Conservation (phyloP, 495 filamentous ascomycete species). For the Hypoxylon trugodes region DNA sequence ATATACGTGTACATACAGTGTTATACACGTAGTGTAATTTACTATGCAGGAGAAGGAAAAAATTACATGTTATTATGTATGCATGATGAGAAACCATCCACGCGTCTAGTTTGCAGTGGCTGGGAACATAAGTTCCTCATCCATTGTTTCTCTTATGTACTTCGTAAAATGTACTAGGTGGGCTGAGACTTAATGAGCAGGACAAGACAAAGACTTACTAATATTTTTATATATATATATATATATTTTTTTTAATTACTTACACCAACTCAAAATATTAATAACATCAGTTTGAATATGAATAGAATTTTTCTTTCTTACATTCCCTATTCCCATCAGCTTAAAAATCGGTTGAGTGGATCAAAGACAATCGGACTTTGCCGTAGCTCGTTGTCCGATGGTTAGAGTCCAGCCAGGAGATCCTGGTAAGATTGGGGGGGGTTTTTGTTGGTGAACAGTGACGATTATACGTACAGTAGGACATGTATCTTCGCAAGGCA, state of each 20-base stretch:
- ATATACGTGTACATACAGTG: conserved; percentile 24
- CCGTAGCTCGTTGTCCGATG: not conserved
- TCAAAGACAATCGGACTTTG: not conserved
- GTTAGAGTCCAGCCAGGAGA: not conserved
- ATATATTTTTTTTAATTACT: too few species aligned
- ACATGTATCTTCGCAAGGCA: too few species aligned
- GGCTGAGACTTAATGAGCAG: too few species aligned
- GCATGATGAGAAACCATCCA: conserved; percentile 28
- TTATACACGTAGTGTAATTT: conserved; percentile 28
- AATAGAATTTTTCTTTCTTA: not conserved
- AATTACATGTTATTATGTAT: too few species aligned
- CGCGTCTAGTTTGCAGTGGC: conserved; percentile 29
- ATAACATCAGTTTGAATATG: too few species aligned
- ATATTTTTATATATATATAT: too few species aligned
- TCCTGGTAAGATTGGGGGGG: not conserved
- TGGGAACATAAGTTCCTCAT: not conserved
- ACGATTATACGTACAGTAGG: too few species aligned
- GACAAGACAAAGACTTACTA: too few species aligned
- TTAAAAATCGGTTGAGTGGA: not conserved
- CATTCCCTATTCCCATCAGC: not conserved
- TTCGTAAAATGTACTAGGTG: not conserved
- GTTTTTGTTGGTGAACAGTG: not conserved
- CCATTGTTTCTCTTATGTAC: not conserved
- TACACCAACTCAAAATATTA: too few species aligned
- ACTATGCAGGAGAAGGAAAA: not conserved